phyloP scores from a whole-genome alignment of 768 basidiomycete genomes.

The Multifurca ochricompacta region DNA sequence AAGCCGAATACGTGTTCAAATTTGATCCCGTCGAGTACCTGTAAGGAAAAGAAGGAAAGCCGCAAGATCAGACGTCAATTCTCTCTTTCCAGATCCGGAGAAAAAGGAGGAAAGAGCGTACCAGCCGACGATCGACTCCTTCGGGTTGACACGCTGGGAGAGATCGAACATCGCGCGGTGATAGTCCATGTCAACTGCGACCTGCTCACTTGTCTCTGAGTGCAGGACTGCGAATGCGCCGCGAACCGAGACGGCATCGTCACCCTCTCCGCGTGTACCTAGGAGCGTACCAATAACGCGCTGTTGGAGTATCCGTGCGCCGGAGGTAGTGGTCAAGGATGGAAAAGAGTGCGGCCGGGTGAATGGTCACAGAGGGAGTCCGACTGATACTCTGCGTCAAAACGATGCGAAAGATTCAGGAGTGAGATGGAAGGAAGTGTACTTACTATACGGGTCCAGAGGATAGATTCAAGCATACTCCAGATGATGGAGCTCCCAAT shows the following conservation, averaged over 20 bases:
- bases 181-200: slow-evolving; percentile 95
- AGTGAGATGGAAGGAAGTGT: neutral
- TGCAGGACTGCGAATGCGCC: slow-evolving; percentile 90
- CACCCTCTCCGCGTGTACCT: slow-evolving; percentile 57
- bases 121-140: slow-evolving; percentile 94
- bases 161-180: slow-evolving; percentile 90
- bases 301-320: slow-evolving; percentile 66
- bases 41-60: too few relatives aligned
- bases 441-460: slow-evolving; percentile 32
- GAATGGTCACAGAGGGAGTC: slow-evolving; percentile 70
- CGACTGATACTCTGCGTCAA: slow-evolving; percentile 38
- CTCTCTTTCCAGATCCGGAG: slow-evolving; percentile 40
- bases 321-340: slow-evolving; percentile 97
- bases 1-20: slow-evolving; percentile 89
- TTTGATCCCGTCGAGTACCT: slow-evolving; percentile 92
- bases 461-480: slow-evolving; percentile 32
- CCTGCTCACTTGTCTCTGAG: slow-evolving; percentile 85
- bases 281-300: slow-evolving; percentile 95
- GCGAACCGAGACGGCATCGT: slow-evolving; percentile 57
- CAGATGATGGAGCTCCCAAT: slow-evolving; percentile 40
- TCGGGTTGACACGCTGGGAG: slow-evolving; percentile 73
- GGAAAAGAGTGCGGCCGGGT: slow-evolving; percentile 88
- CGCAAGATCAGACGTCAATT: slow-evolving; percentile 90
- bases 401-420: neutral
- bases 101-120: slow-evolving; percentile 34